These are phyloP conservation scores for Stephania yunnanensis DNA, from an alignment of 164 flowering plant genomes.

Conservation along the genomic window DNA sequence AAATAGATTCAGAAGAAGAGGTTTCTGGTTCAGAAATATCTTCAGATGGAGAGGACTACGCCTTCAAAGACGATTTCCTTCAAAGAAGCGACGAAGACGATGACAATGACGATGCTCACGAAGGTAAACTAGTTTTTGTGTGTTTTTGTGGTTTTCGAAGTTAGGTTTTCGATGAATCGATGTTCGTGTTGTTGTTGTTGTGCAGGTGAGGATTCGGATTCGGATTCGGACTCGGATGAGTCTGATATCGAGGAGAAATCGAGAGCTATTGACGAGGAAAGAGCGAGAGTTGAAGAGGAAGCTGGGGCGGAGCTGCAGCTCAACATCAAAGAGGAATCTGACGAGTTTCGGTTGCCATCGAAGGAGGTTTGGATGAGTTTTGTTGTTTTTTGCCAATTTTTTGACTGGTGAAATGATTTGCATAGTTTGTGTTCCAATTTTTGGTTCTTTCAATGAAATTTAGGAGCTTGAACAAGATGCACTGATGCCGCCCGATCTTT, in stretches of 20 bases:
- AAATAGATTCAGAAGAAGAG: slow-evolving; percentile 19
- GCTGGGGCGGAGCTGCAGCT: slow-evolving; percentile 56
- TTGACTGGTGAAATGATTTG: background rate
- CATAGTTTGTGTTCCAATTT: background rate
- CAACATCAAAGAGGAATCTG: slow-evolving; percentile 72
- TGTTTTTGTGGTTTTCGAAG: background rate
- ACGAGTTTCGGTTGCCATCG: slow-evolving; percentile 83
- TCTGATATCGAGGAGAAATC: slow-evolving; percentile 55
- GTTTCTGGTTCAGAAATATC: slow-evolving; percentile 49
- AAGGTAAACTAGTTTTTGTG: background rate
- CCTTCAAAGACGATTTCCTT: slow-evolving; percentile 51
- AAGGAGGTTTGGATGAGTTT: slow-evolving; percentile 38
- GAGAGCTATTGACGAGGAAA: slow-evolving; percentile 44
- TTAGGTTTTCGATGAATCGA: background rate
- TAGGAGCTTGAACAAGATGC: slow-evolving; percentile 89
- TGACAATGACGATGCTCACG: background rate
- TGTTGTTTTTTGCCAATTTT: background rate
- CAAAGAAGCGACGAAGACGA: slow-evolving; percentile 50
- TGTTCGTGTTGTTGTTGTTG: background rate
- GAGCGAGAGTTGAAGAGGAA: slow-evolving; percentile 42
- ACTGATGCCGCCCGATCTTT: slow-evolving; percentile 67
- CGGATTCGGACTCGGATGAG: slow-evolving; percentile 43
- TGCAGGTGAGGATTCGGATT: slow-evolving; percentile 41
- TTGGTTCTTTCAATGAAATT: background rate
- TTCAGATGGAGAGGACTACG: slow-evolving; percentile 52